These are phyloP conservation scores for Geranium incanum DNA, from an alignment of 441 rosid genomes.

Conservation along the genomic window DNA sequence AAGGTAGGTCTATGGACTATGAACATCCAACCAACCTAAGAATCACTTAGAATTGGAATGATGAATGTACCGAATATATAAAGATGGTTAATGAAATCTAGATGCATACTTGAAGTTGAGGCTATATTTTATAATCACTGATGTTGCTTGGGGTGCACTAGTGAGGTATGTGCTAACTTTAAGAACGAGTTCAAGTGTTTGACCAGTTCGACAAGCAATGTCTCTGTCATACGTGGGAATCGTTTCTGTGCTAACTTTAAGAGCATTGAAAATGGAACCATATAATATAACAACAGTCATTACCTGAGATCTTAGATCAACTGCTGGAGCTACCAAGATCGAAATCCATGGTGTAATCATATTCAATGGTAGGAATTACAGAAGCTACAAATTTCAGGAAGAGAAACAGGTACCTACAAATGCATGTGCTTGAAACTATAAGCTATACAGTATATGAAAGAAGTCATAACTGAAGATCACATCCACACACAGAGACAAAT, in stretches of 20 bases:
- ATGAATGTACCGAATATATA: too few species aligned
- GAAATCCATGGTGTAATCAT: constrained; percentile 90
- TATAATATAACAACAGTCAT: constrained; percentile 8
- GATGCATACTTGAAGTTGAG: too few species aligned
- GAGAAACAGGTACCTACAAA: constrained; percentile 71
- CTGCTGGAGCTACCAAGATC: constrained; percentile 85
- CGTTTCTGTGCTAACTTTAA: background rate
- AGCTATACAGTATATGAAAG: background rate
- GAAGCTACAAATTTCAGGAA: constrained; percentile 93
- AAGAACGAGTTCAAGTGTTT: background rate
- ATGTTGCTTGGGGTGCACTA: background rate
- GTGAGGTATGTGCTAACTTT: background rate
- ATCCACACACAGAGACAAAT: background rate
- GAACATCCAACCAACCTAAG: too few species aligned
- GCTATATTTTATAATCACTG: too few species aligned
- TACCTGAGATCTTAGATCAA: constrained; percentile 37
- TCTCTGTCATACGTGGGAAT: background rate
- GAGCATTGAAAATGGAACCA: constrained; percentile 1
- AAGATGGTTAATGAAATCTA: too few species aligned
- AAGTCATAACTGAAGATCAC: constrained; percentile 1
- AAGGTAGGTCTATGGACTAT: too few species aligned
- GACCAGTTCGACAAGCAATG: background rate
- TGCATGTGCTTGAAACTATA: constrained; percentile 1
- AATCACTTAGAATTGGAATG: too few species aligned
- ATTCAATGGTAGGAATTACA: constrained; percentile 88